Conservation (phyloP, 768 basidiomycete species). For the Boletus patriciae region DNA sequence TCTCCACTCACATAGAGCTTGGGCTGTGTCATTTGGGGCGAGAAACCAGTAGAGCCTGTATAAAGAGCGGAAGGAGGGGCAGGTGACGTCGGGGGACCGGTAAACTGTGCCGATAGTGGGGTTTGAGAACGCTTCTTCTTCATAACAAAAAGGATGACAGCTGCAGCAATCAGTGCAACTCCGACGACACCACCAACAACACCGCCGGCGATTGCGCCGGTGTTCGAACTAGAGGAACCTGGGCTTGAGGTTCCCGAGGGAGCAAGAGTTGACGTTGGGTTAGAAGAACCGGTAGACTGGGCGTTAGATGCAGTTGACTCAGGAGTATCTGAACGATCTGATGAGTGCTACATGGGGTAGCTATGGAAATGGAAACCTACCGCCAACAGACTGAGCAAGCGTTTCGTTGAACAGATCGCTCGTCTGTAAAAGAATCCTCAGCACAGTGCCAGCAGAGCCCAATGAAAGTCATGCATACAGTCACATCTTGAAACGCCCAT, state of each 20-base stretch:
- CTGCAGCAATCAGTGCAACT: slow-evolving; percentile 43
- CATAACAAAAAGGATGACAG: slow-evolving; percentile 40
- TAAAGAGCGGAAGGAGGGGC: slow-evolving; percentile 5
- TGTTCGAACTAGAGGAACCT: slow-evolving; percentile 26
- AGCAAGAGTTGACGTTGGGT: slow-evolving; percentile 11
- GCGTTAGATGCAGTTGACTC: slow-evolving; percentile 43
- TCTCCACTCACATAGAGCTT: slow-evolving; percentile 31
- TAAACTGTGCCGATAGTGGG: slow-evolving; percentile 19
- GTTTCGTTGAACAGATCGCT: slow-evolving; percentile 41
- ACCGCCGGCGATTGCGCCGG: slow-evolving; percentile 60
- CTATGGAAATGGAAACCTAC: slow-evolving; percentile 9
- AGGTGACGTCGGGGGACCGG: neutral
- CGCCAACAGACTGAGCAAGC: slow-evolving; percentile 35
- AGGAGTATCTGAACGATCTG: slow-evolving; percentile 34
- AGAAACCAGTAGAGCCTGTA: slow-evolving; percentile 11
- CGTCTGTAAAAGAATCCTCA: slow-evolving; percentile 26
- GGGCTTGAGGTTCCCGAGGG: slow-evolving; percentile 9
- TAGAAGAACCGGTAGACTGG: slow-evolving; percentile 26
- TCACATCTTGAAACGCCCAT: slow-evolving; percentile 63
- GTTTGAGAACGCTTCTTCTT: slow-evolving; percentile 28
- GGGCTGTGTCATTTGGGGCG: slow-evolving; percentile 22
- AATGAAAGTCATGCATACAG: slow-evolving; percentile 32
- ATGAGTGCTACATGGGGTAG: neutral
- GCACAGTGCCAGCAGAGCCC: neutral
- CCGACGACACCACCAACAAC: slow-evolving; percentile 64